Evolutionary conservation across 1,139 yeast species (phyloP), one percentile per base, ranked within the genome.

Genomic region (Schizosaccharomyces versatilis): DNA sequence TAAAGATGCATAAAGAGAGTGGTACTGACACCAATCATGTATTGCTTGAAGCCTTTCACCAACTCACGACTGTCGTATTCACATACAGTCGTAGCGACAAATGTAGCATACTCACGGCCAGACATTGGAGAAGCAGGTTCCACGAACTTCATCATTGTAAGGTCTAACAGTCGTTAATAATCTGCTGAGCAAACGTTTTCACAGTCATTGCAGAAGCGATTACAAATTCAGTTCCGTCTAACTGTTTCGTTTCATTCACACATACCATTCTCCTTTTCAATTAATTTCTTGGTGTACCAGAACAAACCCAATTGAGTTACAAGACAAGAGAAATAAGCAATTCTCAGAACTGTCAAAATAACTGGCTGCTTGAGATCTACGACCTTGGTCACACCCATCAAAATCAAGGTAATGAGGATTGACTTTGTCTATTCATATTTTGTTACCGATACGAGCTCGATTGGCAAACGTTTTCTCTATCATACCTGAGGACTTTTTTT

Each of bases 1-100:
- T 90, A 90, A 60, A 90, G 65, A 71, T 90, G 98, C 97, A 90
- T 88, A 79, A 90, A 84, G 40, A 82, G 95, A 90, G 90, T 88
- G 96, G 90, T 88, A 65, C 95, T 96, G 64, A 86, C 69, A 60
- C 94, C 84, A 62, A 93, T 83, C 75, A 82, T 80, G 61, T 86
- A 78, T 61, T 94, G 75, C 57, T 59, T 54, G 38, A 54, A 49
- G 9, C 56, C 54, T 24, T 54, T 40, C n/a, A 53, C 41, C 36
- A 53, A 41, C 24, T 56, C 54, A 36, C 48, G 41, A 39, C 44
- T 36, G 55, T 90, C 99, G 73, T 90, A 93, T 64, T 90, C 96
- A 73, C 80, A 85, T 61, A 86, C 86, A 55, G 97, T 86, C 64
- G 96, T 86, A 60, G 88, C 84, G 59, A 78, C 75, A 58, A 85